A percentile compares a stretch with the other conserved stretches of the same genome.
Conservation (phyloP, 441 rosid genomes). For the Populus hybrid region DNA sequence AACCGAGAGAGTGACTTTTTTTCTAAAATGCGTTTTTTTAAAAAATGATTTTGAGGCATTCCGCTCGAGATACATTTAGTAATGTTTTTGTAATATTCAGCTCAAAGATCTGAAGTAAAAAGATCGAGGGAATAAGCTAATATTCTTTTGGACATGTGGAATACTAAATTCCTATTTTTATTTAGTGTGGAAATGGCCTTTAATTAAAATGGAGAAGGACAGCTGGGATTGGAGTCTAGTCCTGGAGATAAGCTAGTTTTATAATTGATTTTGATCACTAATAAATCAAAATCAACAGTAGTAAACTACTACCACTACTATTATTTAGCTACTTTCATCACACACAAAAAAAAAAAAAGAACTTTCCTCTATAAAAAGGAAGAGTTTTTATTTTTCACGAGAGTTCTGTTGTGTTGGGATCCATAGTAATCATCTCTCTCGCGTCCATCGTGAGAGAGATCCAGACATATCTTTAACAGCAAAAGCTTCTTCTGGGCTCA, state of each 20-base stretch:
- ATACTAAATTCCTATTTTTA: not conserved
- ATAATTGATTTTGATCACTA: not conserved
- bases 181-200: not conserved
- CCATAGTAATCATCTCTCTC: slow-evolving; percentile 35
- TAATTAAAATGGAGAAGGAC: not conserved
- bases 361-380: slow-evolving; percentile 9
- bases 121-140: too few relatives aligned
- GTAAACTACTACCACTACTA: not conserved
- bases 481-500: not conserved
- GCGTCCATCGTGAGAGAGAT: not conserved
- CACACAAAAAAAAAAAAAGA: not conserved
- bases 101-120: too few relatives aligned
- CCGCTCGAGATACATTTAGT: too few relatives aligned
- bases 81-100: too few relatives aligned
- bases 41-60: too few relatives aligned
- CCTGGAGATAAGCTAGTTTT: not conserved
- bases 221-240: not conserved
- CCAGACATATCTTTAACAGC: not conserved
- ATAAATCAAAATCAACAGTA: not conserved
- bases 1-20: not conserved
- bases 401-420: slow-evolving; percentile 52
- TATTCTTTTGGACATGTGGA: too few relatives aligned
- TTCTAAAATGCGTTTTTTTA: too few relatives aligned
- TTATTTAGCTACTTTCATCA: not conserved
- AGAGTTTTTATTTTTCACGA: slow-evolving; percentile 31